Conservation (phyloP, 495 filamentous ascomycete species). For the Penicillium canescens region DNA sequence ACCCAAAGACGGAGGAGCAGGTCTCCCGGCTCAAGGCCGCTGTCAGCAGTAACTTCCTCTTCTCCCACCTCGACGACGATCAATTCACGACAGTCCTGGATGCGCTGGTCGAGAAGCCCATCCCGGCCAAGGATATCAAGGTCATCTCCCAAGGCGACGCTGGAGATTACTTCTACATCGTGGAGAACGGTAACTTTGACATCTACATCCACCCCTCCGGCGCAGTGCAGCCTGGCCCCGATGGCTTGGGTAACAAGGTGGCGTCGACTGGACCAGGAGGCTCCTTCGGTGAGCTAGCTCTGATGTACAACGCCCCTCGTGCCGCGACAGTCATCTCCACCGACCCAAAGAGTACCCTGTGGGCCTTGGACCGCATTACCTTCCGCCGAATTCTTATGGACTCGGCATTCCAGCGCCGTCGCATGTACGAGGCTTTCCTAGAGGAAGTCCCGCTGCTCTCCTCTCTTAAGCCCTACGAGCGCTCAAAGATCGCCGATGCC, state of each 20-base stretch:
- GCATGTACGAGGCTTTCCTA: constrained; percentile 97
- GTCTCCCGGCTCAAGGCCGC: constrained; percentile 74
- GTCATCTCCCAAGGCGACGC: constrained; percentile 95
- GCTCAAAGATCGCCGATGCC: constrained; percentile 95
- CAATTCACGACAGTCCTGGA: constrained; percentile 83
- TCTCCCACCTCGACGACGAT: constrained; percentile 92
- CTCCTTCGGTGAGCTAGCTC: constrained; percentile 94
- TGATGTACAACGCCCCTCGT: constrained; percentile 98
- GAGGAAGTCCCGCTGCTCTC: constrained; percentile 91
- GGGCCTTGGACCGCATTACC: constrained; percentile 92
- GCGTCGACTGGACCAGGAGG: constrained; percentile 80
- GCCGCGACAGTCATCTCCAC: constrained; percentile 93
- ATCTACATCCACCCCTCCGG: constrained; percentile 86
- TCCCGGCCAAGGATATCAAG: constrained; percentile 93
- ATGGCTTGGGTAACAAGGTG: constrained; percentile 87
- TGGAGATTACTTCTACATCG: constrained; percentile 97
- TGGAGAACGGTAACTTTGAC: constrained; percentile 88
- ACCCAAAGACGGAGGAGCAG: constrained; percentile 82
- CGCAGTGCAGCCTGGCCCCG: constrained; percentile 73
- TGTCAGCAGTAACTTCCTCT: constrained; percentile 89
- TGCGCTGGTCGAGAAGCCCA: constrained; percentile 90
- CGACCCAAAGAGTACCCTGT: constrained; percentile 77
- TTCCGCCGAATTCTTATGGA: constrained; percentile 99
- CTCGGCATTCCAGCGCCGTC: constrained; percentile 89
- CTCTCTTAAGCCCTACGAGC: constrained; percentile 83